Evolutionary conservation across 2,329 filamentous ascomycete species (phyloP), one percentile per base, ranked within the genome.

Genomic region (Exophiala dermatitidis): DNA sequence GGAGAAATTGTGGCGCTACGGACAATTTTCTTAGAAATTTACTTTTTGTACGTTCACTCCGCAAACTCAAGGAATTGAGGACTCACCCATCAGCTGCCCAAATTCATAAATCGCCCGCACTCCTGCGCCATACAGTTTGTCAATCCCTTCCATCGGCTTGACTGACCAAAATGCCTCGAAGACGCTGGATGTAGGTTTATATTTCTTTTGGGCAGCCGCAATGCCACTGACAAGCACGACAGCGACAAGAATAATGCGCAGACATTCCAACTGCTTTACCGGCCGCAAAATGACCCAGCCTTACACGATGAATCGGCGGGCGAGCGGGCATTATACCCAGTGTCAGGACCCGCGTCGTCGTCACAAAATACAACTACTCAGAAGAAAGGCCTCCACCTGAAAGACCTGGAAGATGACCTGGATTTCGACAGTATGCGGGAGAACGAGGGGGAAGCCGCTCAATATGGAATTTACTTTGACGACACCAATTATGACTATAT

Each of bases 401-500:
- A 80, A 54, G 90, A 97, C 60, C 76, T 98, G 2, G 86, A 94
- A 58, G 68, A 73, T 46, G 81, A 84, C 67, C 83, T 96, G 46
- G 86, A 86, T 1, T 75, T 79, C 33, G 75, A 77, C 40, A 73
- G 72, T 56, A 82, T 95, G 60, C 84, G 90, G 62, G 80, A 82
- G 52, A 97, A 98, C 69, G 93, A 98, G 71, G 94, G 94, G 64
- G 90, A 98, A 73, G 93, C 94, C 5, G 93, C 94, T 62, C 88
- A 87, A 68, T 83, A 96, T 71, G 93, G 93, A 60, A 82, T 98
- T 60, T 98, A 87, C 76, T 98, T 80, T 70, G 94, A 98, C 71
- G 93, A 98, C 72, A 86, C 88, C 60, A 81, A 88, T 66, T 98
- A 98, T 72, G 93, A 98, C 71, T 98, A 98, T 74, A 98, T 98